phyloP scores from a whole-genome alignment of 345 rosid genomes.

The Pistacia atlantica region DNA sequence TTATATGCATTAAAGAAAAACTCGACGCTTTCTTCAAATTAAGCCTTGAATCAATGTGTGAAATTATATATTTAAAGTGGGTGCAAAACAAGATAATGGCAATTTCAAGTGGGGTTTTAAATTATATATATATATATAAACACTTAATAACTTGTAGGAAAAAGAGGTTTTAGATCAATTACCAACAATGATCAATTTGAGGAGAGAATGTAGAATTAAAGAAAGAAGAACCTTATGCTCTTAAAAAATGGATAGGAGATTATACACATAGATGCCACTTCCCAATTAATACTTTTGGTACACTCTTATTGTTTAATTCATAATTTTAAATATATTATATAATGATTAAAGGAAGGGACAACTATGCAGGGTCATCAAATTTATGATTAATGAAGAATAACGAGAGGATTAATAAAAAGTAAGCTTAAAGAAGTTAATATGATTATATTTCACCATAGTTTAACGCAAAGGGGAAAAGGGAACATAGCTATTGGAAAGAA shows the following conservation, averaged over 20 bases:
- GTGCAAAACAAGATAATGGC: not conserved
- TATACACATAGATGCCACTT: not conserved
- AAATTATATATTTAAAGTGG: not conserved
- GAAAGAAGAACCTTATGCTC: not conserved
- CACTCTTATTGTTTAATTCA: not conserved
- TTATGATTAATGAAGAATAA: no score
- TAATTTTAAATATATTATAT: no score
- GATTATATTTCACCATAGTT: not conserved
- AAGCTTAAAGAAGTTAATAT: not conserved
- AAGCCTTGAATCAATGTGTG: not conserved
- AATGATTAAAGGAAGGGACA: no score
- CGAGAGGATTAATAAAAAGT: not conserved
- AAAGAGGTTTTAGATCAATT: not conserved
- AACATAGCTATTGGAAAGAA: constrained; percentile 10
- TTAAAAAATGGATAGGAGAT: not conserved
- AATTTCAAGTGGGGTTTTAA: not conserved
- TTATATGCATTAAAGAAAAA: no score
- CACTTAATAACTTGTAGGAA: no score
- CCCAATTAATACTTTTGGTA: not conserved
- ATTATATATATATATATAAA: not conserved
- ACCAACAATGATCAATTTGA: not conserved
- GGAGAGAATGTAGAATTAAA: no score
- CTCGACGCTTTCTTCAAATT: not conserved
- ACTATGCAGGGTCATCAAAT: no score
- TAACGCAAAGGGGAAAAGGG: constrained; percentile 15